Conservation (phyloP, 2,329 filamentous ascomycete species). For the Aspergillus versicolor region DNA sequence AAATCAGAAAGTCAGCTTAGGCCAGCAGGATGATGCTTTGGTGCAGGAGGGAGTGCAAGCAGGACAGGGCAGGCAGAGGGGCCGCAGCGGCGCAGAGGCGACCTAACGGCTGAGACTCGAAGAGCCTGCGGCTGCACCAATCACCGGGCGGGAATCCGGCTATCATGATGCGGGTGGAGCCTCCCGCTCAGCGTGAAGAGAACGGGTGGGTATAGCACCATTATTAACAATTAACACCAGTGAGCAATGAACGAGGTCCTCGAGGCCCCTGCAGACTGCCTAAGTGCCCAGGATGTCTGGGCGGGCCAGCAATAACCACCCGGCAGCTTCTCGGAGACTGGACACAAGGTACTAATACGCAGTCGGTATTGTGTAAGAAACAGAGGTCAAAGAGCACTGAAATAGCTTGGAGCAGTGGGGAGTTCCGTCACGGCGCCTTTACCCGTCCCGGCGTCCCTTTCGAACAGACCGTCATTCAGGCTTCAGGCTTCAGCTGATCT, state of each 20-base stretch:
- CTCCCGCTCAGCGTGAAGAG: no score
- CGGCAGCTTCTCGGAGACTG: neutral
- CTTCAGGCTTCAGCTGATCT: conserved; percentile 32
- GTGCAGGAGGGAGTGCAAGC: no score
- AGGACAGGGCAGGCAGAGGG: no score
- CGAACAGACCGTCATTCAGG: conserved; percentile 15
- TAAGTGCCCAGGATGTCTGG: no score
- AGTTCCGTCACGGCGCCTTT: conserved; percentile 28
- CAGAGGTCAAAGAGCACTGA: neutral
- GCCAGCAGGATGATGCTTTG: no score
- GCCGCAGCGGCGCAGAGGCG: no score
- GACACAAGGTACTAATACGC: neutral
- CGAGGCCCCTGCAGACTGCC: no score
- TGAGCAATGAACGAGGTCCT: no score
- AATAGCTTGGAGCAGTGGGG: conserved; percentile 10
- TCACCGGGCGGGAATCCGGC: neutral
- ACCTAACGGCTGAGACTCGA: neutral
- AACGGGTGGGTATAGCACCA: no score
- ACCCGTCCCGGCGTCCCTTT: conserved; percentile 26
- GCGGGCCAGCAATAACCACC: no score
- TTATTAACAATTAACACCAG: no score
- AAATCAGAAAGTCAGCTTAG: no score
- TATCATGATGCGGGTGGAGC: neutral
- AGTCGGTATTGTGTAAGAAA: neutral
- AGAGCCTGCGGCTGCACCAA: neutral